phyloP scores from a whole-genome alignment of 2,329 filamentous ascomycete species.

The Colletotrichum truncatum region DNA sequence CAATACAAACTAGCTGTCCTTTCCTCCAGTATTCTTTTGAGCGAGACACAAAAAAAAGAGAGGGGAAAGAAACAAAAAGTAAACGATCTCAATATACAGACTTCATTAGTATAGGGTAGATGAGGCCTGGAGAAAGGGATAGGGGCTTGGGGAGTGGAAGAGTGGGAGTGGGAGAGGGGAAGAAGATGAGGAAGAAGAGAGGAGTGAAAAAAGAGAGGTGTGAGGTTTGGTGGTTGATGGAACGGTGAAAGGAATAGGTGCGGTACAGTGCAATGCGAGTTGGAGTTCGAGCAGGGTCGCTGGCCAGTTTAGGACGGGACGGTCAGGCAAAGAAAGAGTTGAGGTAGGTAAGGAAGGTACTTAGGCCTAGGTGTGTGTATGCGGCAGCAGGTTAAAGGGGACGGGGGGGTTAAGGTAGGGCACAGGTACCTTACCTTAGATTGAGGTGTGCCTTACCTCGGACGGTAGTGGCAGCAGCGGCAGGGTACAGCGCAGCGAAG shows the following conservation, averaged over 20 bases:
- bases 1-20: slow-evolving; percentile 22
- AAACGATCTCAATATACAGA: slow-evolving; percentile 33
- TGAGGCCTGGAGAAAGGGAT: slow-evolving; percentile 34
- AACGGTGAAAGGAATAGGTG: slow-evolving; percentile 4
- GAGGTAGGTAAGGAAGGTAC: background rate
- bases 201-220: slow-evolving; percentile 15
- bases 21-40: slow-evolving; percentile 21
- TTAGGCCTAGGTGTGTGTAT: background rate
- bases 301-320: slow-evolving; percentile 7
- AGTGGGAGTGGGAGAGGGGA: slow-evolving; percentile 3
- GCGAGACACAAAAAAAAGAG: slow-evolving; percentile 19
- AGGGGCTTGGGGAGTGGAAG: slow-evolving; percentile 14
- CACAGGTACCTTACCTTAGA: background rate
- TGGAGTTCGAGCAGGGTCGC: slow-evolving; percentile 1
- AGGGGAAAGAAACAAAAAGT: slow-evolving; percentile 29
- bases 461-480: background rate
- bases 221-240: background rate
- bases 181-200: background rate
- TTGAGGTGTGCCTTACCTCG: background rate
- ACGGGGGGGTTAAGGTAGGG: background rate
- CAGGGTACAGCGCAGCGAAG: background rate
- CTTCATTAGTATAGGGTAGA: slow-evolving; percentile 32
- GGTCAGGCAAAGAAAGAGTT: background rate
- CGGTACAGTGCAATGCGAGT: background rate
- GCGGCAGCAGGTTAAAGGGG: background rate